phyloP scores from a whole-genome alignment of 2,329 filamentous ascomycete species.

The Calonectria honghensis region DNA sequence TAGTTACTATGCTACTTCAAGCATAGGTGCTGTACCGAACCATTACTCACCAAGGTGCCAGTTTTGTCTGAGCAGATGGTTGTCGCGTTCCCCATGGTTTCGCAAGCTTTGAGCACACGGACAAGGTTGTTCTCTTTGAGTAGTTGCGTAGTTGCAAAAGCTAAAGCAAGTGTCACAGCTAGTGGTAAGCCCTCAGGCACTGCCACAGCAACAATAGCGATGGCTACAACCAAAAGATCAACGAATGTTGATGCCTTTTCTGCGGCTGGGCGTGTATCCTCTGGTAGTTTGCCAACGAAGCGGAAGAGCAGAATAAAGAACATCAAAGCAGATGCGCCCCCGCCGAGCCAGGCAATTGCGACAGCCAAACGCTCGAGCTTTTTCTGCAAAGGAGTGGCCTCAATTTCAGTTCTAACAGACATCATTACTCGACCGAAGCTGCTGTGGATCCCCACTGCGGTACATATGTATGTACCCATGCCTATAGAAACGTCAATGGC shows the following conservation, averaged over 20 bases:
- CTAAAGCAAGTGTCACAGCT: conserved; percentile 79
- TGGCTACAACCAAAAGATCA: conserved; percentile 78
- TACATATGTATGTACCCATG: conserved; percentile 71
- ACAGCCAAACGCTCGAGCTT: conserved; percentile 65
- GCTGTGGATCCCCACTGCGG: conserved; percentile 71
- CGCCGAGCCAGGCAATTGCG: conserved; percentile 64
- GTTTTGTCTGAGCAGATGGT: conserved; percentile 82
- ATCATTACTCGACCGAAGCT: conserved; percentile 72
- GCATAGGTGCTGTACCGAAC: no score
- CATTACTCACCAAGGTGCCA: conserved; percentile 51
- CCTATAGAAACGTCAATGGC: conserved; percentile 53
- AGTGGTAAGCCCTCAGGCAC: conserved; percentile 79
- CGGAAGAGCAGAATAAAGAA: conserved; percentile 41
- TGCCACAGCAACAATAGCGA: conserved; percentile 74
- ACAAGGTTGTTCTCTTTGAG: conserved; percentile 82
- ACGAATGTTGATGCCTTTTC: conserved; percentile 40
- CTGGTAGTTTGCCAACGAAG: conserved; percentile 32
- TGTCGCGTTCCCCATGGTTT: conserved; percentile 82
- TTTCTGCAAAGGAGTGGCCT: conserved; percentile 71
- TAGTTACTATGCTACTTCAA: conserved; percentile 51
- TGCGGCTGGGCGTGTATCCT: conserved; percentile 27
- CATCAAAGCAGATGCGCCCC: conserved; percentile 59
- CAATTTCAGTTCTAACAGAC: conserved; percentile 69
- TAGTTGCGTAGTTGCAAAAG: conserved; percentile 80
- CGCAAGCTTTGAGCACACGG: conserved; percentile 78